Percentiles rank a stretch among this genome's conserved stretches.
These are phyloP conservation scores for Syzygium syzygioides DNA, from an alignment of 441 rosid species.

Conservation along the genomic window DNA sequence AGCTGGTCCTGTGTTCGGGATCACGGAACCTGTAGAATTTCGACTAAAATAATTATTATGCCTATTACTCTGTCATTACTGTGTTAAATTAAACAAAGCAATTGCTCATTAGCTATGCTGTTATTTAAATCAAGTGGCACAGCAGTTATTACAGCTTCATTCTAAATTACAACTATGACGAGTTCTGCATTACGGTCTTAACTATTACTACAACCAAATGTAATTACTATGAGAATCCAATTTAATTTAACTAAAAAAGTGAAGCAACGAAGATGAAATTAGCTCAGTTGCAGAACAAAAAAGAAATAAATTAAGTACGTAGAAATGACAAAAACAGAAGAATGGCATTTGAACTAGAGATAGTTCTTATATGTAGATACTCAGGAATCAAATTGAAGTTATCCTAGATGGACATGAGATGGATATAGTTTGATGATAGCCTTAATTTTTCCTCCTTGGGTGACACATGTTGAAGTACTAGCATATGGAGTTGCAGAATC, in stretches of 20 bases:
- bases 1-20: no score
- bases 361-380: not conserved
- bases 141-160: not conserved
- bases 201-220: not conserved
- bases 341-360: not conserved
- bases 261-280: not conserved
- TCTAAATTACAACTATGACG: not conserved
- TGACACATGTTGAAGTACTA: not conserved
- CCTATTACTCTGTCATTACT: not conserved
- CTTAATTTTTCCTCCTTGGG: not conserved
- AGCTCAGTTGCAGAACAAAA: not conserved
- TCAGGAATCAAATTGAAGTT: not conserved
- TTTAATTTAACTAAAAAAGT: not conserved
- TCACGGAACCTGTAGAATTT: not conserved
- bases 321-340: not conserved
- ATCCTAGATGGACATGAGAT: not conserved
- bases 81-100: not conserved
- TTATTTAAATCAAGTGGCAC: not conserved
- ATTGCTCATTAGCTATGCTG: not conserved
- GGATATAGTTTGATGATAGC: not conserved
- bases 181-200: not conserved
- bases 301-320: not conserved
- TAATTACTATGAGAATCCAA: not conserved
- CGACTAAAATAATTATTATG: not conserved
- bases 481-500: not conserved